A percentile compares a stretch with the other conserved stretches of the same genome.
Conservation (phyloP, 805 yeast genomes). For the Grigorovia transvaalensis region DNA sequence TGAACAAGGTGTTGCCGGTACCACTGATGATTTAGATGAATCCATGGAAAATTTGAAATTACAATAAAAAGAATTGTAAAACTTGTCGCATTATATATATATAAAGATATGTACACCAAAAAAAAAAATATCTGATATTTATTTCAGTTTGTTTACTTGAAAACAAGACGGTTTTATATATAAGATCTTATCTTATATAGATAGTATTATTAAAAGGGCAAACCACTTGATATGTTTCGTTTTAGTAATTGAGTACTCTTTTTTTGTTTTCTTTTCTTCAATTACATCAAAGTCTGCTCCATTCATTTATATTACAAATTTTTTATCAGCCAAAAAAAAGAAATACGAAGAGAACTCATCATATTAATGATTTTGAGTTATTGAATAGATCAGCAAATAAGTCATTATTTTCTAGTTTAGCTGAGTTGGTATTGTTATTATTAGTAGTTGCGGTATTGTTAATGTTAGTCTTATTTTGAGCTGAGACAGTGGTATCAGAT, state of each 20-base stretch:
- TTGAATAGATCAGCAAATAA: conserved; percentile 24
- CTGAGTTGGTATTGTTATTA: conserved; percentile 5
- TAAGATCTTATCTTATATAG: too few species aligned
- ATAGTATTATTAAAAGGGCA: too few species aligned
- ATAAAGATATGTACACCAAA: background rate
- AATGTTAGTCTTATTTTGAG: background rate
- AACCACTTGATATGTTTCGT: too few species aligned
- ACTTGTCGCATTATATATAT: background rate
- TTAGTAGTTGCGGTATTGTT: conserved; percentile 3
- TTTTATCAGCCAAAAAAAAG: too few species aligned
- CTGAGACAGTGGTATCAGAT: conserved; percentile 15
- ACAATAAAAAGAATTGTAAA: background rate
- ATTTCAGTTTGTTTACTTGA: too few species aligned
- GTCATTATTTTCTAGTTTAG: conserved; percentile 11
- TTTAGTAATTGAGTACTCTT: too few species aligned
- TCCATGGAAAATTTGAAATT: background rate
- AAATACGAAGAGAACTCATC: conserved; percentile 1
- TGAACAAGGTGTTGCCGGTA: conserved; percentile 77
- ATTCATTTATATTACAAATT: too few species aligned
- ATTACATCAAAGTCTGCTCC: too few species aligned
- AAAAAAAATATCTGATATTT: too few species aligned
- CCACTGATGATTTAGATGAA: conserved; percentile 38
- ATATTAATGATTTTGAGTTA: conserved; percentile 25
- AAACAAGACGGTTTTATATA: too few species aligned
- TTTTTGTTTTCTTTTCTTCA: too few species aligned